Conservation (phyloP, 1,139 yeast species). For the Blastobotrys elegans region DNA sequence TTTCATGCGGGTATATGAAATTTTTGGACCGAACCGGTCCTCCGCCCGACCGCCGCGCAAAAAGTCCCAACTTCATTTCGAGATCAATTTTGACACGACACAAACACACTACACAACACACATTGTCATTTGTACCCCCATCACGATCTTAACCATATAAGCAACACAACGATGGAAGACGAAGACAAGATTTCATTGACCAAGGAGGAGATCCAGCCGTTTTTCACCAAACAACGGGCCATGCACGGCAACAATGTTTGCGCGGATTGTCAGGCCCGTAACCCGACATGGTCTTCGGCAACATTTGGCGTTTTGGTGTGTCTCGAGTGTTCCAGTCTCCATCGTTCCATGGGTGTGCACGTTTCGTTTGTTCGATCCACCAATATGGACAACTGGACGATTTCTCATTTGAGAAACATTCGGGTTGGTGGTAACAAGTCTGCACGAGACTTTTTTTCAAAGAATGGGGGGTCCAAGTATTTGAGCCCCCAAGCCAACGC, state of each 20-base stretch:
- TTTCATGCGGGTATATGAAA: too few species aligned
- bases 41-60: too few species aligned
- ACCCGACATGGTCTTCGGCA: slow-evolving; percentile 98
- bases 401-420: slow-evolving; percentile 81
- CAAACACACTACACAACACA: too few species aligned
- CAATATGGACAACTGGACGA: slow-evolving; percentile 88
- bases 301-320: slow-evolving; percentile 93
- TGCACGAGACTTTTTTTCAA: slow-evolving; percentile 75
- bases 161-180: background rate
- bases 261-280: slow-evolving; percentile 88
- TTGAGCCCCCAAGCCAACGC: slow-evolving; percentile 57
- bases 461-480: slow-evolving; percentile 77
- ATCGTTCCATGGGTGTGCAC: slow-evolving; percentile 93
- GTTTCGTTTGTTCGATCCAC: slow-evolving; percentile 92
- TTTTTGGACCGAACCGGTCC: too few species aligned
- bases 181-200: slow-evolving; percentile 48
- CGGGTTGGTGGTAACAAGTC: slow-evolving; percentile 88
- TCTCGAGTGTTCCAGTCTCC: slow-evolving; percentile 94
- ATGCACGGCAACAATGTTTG: slow-evolving; percentile 72
- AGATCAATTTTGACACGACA: too few species aligned
- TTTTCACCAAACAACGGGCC: slow-evolving; percentile 55
- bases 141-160: too few species aligned
- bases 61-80: too few species aligned
- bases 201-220: slow-evolving; percentile 55
- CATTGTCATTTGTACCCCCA: too few species aligned